Evolutionary conservation across 441 rosid genomes (phyloP).

Genomic region (Brassica balearica): DNA sequence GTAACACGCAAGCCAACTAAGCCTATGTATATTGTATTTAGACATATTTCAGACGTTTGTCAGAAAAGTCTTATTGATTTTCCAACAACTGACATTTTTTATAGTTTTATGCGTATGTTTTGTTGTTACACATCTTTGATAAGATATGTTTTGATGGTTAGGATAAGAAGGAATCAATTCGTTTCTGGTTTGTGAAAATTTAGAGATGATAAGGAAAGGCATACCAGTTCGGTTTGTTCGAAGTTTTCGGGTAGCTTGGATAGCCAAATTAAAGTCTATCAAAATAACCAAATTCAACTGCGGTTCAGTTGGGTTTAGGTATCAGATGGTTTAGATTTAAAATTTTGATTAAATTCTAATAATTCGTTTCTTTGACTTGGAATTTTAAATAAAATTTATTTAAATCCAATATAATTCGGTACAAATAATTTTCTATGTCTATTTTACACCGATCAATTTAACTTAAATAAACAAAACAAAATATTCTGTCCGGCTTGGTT

Average conservation of each 20-base stretch:
- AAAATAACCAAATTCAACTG: background rate
- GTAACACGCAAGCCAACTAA: conserved; percentile 8
- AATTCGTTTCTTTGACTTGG: background rate
- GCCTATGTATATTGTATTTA: background rate
- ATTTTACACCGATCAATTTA: background rate
- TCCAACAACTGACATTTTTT: background rate
- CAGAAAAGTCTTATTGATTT: conserved; percentile 2
- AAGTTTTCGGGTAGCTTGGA: background rate
- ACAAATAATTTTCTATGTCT: background rate
- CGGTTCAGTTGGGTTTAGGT: background rate
- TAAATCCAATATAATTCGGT: background rate
- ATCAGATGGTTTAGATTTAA: background rate
- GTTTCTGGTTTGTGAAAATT: background rate
- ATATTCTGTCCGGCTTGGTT: background rate
- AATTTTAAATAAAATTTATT: background rate
- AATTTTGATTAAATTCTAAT: background rate
- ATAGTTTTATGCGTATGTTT: background rate
- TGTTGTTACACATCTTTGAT: background rate
- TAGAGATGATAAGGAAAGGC: background rate
- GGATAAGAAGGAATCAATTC: conserved; percentile 9
- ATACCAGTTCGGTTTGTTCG: background rate
- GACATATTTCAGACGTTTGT: background rate
- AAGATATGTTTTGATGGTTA: background rate
- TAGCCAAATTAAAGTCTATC: background rate
- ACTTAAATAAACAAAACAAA: background rate